Conservation (phyloP, 2,329 filamentous ascomycete species). For the Penicillium sp. region DNA sequence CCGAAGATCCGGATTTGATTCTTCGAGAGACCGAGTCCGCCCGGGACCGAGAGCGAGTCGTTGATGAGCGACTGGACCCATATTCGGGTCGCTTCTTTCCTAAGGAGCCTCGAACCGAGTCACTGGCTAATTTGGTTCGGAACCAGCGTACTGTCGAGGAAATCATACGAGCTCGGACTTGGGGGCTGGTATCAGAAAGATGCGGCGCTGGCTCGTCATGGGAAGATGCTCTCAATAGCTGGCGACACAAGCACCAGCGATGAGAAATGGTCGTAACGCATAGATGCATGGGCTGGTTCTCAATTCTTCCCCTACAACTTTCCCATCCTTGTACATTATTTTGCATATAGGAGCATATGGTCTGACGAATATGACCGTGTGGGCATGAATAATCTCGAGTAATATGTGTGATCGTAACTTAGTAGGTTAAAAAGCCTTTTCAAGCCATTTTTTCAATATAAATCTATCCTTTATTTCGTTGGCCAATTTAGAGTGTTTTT, state of each 20-base stretch:
- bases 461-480: not conserved
- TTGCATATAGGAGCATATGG: slow-evolving; percentile 9
- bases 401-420: not conserved
- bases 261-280: slow-evolving; percentile 6
- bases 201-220: slow-evolving; percentile 64
- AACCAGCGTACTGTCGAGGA: slow-evolving; percentile 72
- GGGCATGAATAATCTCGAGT: not conserved
- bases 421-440: not conserved
- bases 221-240: slow-evolving; percentile 64
- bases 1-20: slow-evolving; percentile 76
- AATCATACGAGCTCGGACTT: slow-evolving; percentile 78
- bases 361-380: not conserved
- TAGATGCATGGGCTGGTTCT: slow-evolving; percentile 2
- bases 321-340: slow-evolving; percentile 8
- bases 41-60: slow-evolving; percentile 67
- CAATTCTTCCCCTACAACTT: not conserved
- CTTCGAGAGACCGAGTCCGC: slow-evolving; percentile 69
- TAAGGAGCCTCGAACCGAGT: slow-evolving; percentile 74
- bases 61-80: slow-evolving; percentile 88
- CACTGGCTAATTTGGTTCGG: slow-evolving; percentile 67
- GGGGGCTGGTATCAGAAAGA: slow-evolving; percentile 73
- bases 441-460: not conserved
- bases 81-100: slow-evolving; percentile 82
- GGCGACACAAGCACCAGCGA: slow-evolving; percentile 50
- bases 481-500: not conserved